Conservation (phyloP, 805 yeast genomes). For the Hemisphaericaspora nanyangensis region DNA sequence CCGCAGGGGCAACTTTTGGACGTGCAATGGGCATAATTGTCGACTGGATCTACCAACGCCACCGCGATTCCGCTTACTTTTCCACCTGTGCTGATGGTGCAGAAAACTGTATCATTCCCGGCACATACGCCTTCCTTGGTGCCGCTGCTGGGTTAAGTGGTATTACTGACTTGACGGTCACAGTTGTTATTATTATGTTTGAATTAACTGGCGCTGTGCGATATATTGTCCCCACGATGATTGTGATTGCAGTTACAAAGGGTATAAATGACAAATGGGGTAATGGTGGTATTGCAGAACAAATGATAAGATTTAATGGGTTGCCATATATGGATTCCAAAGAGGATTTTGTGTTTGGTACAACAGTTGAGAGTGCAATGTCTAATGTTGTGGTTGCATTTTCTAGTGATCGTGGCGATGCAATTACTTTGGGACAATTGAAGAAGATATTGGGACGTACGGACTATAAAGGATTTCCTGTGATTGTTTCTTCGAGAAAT, state of each 20-base stretch:
- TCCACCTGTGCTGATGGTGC: conserved; percentile 28
- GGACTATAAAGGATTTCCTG: conserved; percentile 49
- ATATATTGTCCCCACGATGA: conserved; percentile 93
- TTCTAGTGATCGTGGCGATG: conserved; percentile 26
- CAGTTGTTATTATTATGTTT: conserved; percentile 93
- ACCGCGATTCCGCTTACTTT: conserved; percentile 34
- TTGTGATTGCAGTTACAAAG: conserved; percentile 86
- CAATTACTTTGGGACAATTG: conserved; percentile 29
- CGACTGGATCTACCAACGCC: conserved; percentile 35
- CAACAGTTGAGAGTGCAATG: conserved; percentile 58
- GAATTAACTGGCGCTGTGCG: conserved; percentile 93
- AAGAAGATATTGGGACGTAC: conserved; percentile 30
- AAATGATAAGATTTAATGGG: conserved; percentile 86
- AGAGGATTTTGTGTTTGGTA: conserved; percentile 56
- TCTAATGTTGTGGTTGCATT: conserved; percentile 36
- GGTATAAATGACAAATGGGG: conserved; percentile 76
- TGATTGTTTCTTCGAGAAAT: conserved; percentile 36
- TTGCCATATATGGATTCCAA: conserved; percentile 75
- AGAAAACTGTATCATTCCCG: conserved; percentile 79
- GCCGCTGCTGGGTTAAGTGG: conserved; percentile 96
- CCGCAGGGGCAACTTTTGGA: conserved; percentile 94
- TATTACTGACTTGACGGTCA: conserved; percentile 84
- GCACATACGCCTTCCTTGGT: conserved; percentile 92
- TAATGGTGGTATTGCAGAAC: conserved; percentile 87
- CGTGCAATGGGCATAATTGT: conserved; percentile 77